A percentile compares a stretch with the other conserved stretches of the same genome.
Evolutionary conservation across 306 rosid genomes (phyloP).

Genomic region (Sicyos edulis): DNA sequence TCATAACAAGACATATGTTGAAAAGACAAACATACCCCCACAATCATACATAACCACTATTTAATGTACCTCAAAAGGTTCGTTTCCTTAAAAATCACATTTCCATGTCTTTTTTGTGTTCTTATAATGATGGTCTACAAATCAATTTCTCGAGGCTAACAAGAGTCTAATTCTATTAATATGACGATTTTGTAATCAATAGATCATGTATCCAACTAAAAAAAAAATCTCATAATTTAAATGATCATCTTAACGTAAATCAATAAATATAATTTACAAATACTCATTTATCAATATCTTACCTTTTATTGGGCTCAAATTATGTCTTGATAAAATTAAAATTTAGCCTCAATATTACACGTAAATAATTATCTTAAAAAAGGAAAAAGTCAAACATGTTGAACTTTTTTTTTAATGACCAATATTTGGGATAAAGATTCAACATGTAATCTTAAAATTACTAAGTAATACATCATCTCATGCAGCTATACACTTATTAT

Average conservation of each 20-base stretch:
- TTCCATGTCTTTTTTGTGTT: not conserved
- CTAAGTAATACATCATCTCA: too few relatives aligned
- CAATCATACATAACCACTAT: not conserved
- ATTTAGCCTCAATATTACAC: not conserved
- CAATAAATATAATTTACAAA: too few relatives aligned
- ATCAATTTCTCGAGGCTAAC: not conserved
- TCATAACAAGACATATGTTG: not conserved
- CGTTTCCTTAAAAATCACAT: not conserved
- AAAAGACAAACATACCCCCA: not conserved
- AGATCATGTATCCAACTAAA: too few relatives aligned
- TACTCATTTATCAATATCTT: not conserved
- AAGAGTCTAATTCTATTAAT: too few relatives aligned
- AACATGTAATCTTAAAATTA: too few relatives aligned
- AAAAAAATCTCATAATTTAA: too few relatives aligned
- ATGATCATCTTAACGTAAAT: not conserved
- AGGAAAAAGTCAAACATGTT: not conserved
- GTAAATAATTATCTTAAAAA: not conserved
- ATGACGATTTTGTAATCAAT: too few relatives aligned
- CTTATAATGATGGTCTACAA: not conserved
- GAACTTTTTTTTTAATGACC: too few relatives aligned
- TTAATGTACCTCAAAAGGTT: not conserved
- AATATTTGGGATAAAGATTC: too few relatives aligned
- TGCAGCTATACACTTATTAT: not conserved
- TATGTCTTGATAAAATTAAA: not conserved
- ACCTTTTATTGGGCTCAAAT: not conserved